Percentiles rank a stretch among this genome's conserved stretches.
phyloP scores from a whole-genome alignment of 139 green algal species.

The Asterochloris erici region DNA sequence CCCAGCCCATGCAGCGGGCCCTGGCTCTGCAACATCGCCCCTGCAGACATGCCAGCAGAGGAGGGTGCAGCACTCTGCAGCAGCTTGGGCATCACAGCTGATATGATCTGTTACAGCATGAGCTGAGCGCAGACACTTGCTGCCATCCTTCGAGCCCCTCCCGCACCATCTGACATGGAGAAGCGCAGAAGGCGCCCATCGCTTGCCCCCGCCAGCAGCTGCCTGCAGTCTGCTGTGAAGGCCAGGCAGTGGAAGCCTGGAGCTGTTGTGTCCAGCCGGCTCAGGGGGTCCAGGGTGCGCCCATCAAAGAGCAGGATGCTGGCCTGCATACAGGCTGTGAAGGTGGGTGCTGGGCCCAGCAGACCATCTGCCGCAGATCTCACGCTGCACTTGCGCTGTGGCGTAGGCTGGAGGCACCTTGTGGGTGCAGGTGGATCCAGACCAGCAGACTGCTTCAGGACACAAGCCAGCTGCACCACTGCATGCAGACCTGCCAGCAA shows the following conservation, averaged over 20 bases:
- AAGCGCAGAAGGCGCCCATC: slow-evolving; percentile 30
- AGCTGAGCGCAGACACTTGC: too few species aligned
- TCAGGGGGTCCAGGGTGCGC: slow-evolving; percentile 43
- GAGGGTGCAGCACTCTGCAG: slow-evolving; percentile 5
- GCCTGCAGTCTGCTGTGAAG: slow-evolving; percentile 20
- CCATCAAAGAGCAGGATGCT: slow-evolving; percentile 53
- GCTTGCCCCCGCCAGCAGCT: slow-evolving; percentile 21
- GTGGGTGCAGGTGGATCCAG: background rate
- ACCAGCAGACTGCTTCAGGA: background rate
- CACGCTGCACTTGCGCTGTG: too few species aligned
- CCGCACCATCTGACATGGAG: background rate
- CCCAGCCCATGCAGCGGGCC: slow-evolving; percentile 9
- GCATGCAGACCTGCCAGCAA: background rate
- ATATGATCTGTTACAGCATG: too few species aligned
- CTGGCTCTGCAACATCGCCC: background rate
- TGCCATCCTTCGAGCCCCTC: too few species aligned
- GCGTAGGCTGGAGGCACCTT: background rate
- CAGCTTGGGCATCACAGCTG: background rate
- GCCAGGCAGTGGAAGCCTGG: slow-evolving; percentile 5
- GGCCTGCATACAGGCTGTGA: background rate
- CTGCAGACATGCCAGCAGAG: slow-evolving; percentile 4
- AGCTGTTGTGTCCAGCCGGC: slow-evolving; percentile 36
- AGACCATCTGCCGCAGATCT: background rate
- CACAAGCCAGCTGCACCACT: background rate
- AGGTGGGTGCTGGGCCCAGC: background rate